Evolutionary conservation across 1,139 yeast genomes (phyloP).

Genomic region (Nakaseomyces delphensis): DNA sequence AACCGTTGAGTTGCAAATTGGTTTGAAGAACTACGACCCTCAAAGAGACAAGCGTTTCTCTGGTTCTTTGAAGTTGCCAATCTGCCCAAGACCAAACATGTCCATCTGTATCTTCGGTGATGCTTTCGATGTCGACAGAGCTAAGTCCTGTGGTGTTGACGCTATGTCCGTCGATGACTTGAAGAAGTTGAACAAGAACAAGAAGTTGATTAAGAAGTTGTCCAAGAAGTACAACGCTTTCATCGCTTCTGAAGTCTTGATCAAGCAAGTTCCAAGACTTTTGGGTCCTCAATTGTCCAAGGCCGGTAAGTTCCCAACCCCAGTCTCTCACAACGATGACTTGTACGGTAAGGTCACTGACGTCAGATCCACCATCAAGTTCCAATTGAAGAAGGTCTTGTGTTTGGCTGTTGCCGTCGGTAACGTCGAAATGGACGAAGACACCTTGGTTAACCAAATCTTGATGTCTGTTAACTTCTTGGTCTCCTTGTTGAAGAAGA

Average conservation of each 20-base stretch:
- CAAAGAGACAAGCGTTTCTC: slow-evolving; percentile 99
- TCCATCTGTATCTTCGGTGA: slow-evolving; percentile 99
- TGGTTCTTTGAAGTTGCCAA: slow-evolving; percentile 97
- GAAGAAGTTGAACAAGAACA: slow-evolving; percentile 99
- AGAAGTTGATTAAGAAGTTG: slow-evolving; percentile 98
- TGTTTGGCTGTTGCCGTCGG: slow-evolving; percentile 95
- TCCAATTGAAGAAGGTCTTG: slow-evolving; percentile 97
- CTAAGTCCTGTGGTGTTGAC: slow-evolving; percentile 98
- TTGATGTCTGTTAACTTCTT: slow-evolving; percentile 99
- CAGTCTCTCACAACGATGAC: slow-evolving; percentile 99
- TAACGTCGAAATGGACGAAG: slow-evolving; percentile 99
- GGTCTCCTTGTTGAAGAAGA: slow-evolving; percentile 98
- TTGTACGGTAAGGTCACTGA: slow-evolving; percentile 92
- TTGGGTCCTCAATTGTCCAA: slow-evolving; percentile 99
- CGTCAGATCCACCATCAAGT: slow-evolving; percentile 98
- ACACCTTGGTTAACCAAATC: slow-evolving; percentile 92
- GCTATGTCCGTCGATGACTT: slow-evolving; percentile 99
- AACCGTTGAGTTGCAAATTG: slow-evolving; percentile 99
- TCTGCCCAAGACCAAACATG: slow-evolving; percentile 99
- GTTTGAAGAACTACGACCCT: slow-evolving; percentile 99
- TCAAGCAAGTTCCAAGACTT: slow-evolving; percentile 99
- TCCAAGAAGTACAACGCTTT: slow-evolving; percentile 99
- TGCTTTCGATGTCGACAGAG: slow-evolving; percentile 99
- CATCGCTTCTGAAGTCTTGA: slow-evolving; percentile 98
- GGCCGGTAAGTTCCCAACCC: slow-evolving; percentile 99